These are phyloP conservation scores for Candida pseudoglaebosa DNA, from an alignment of 805 yeast species.

Conservation along the genomic window DNA sequence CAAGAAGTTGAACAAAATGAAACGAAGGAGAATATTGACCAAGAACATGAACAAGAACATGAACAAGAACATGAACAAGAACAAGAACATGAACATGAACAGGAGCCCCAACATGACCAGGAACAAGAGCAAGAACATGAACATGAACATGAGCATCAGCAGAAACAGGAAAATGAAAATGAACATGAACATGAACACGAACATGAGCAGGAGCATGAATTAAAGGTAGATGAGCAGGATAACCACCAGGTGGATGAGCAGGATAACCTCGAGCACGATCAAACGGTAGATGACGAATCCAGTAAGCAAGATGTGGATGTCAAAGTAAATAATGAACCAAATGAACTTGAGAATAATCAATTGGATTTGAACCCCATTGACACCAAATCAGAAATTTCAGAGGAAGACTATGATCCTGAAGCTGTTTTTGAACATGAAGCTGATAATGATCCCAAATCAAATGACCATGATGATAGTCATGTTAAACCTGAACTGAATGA, in stretches of 20 bases:
- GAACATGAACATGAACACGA: constrained; percentile 13
- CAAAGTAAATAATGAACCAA: constrained; percentile 8
- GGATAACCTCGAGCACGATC: too few relatives aligned
- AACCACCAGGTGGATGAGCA: too few relatives aligned
- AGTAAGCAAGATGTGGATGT: constrained; percentile 2
- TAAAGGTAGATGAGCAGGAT: too few relatives aligned
- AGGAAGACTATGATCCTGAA: constrained; percentile 11
- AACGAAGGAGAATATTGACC: background rate
- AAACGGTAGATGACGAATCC: background rate
- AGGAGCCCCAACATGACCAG: background rate
- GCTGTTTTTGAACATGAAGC: constrained; percentile 1
- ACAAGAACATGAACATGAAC: too few relatives aligned
- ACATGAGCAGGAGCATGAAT: constrained; percentile 4
- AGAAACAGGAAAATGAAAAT: background rate
- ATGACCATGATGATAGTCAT: constrained; percentile 3
- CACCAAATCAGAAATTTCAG: constrained; percentile 7
- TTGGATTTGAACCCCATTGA: background rate
- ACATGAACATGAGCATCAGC: background rate
- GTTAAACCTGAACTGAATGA: constrained; percentile 10
- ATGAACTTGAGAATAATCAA: constrained; percentile 9
- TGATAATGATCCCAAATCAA: background rate
- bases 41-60: background rate
- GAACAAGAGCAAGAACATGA: background rate
- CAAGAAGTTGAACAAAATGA: background rate
- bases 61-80: constrained; percentile 4